These are phyloP conservation scores for Euphorbia corollata DNA, from an alignment of 441 rosid species.

Conservation along the genomic window DNA sequence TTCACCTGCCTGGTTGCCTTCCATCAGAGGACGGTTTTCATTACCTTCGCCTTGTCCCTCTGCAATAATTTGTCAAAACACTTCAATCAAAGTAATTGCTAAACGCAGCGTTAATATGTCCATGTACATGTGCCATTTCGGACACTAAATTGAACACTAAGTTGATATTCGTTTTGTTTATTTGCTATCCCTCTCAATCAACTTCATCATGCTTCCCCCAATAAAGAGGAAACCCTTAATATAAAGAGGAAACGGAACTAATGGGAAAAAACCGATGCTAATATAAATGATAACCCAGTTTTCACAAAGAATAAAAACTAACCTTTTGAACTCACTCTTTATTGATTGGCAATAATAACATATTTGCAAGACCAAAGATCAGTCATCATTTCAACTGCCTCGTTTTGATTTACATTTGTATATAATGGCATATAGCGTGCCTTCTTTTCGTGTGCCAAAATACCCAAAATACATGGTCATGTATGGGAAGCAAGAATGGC, in stretches of 20 bases:
- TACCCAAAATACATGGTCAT: background rate
- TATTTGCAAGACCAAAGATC: background rate
- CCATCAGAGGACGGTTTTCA: constrained; percentile 45
- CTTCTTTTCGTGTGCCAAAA: background rate
- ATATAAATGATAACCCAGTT: no score
- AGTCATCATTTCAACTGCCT: background rate
- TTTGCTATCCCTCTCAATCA: no score
- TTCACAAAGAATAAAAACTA: no score
- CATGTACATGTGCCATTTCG: no score
- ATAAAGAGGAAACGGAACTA: no score
- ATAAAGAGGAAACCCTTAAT: background rate
- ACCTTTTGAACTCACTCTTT: background rate
- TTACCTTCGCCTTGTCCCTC: constrained; percentile 58
- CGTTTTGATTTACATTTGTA: background rate
- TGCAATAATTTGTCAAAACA: constrained; percentile 19
- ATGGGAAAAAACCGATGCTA: background rate
- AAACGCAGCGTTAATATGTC: no score
- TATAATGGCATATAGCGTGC: background rate
- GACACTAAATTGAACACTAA: no score
- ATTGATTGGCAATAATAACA: background rate
- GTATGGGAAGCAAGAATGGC: background rate
- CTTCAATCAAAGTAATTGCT: background rate
- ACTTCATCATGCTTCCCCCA: background rate
- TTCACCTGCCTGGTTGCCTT: constrained; percentile 42
- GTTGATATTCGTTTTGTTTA: no score